Evolutionary conservation across 2,329 filamentous ascomycete species (phyloP).

Genomic region (Fusarium protoensiforme): DNA sequence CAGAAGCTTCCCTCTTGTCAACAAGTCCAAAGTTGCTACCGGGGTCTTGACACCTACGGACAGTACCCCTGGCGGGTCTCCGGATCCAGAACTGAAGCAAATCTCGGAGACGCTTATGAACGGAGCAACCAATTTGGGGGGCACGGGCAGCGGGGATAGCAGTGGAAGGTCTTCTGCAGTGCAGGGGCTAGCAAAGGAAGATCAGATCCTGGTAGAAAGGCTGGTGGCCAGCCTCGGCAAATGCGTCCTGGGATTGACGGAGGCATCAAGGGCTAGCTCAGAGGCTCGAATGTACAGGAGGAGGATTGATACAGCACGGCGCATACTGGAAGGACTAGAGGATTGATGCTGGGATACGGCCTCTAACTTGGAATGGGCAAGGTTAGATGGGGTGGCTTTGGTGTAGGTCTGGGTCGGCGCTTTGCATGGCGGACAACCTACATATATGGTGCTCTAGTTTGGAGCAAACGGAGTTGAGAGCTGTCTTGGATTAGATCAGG

Average conservation of each 20-base stretch:
- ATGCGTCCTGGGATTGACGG: constrained; percentile 68
- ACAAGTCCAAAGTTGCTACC: constrained; percentile 58
- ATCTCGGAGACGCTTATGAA: constrained; percentile 61
- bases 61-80: constrained; percentile 58
- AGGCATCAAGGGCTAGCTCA: constrained; percentile 64
- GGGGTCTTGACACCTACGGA: constrained; percentile 53
- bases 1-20: constrained; percentile 71
- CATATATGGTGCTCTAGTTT: constrained; percentile 33
- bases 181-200: constrained; percentile 62
- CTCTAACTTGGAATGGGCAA: background rate
- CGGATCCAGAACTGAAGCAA: constrained; percentile 60
- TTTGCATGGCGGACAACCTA: constrained; percentile 22
- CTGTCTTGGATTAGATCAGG: constrained; percentile 38
- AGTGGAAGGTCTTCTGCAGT: constrained; percentile 53
- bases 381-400: constrained; percentile 14
- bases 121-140: constrained; percentile 57
- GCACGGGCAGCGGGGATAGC: constrained; percentile 44
- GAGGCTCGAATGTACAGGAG: constrained; percentile 74
- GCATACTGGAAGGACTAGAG: constrained; percentile 77
- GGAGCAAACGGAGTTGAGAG: constrained; percentile 37
- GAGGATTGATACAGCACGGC: constrained; percentile 79
- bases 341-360: constrained; percentile 41
- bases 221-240: constrained; percentile 69
- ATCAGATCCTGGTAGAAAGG: constrained; percentile 69
- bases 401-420: constrained; percentile 26